Conservation (phyloP, 202 grass and related monocot species). For the Zizania palustris region DNA sequence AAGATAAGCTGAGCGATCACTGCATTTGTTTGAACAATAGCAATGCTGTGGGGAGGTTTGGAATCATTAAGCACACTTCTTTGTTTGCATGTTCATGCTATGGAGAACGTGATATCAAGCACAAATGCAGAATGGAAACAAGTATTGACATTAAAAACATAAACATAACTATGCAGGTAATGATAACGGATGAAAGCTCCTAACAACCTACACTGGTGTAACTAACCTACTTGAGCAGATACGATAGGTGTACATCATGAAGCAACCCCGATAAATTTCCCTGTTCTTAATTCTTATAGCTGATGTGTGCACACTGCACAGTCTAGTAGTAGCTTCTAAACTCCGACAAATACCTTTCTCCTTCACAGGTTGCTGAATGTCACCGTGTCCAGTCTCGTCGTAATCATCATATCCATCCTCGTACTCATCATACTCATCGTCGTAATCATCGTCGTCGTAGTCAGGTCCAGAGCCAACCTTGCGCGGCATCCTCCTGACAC, state of each 20-base stretch:
- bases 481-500: conserved; percentile 72
- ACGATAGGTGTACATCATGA: not conserved
- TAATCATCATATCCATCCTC: conserved; percentile 62
- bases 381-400: not conserved
- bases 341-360: conserved; percentile 49
- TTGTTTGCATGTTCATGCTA: not conserved
- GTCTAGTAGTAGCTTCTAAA: conserved; percentile 24
- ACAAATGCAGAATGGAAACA: conserved; percentile 1
- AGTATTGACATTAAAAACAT: not conserved
- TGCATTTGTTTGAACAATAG: conserved; percentile 3
- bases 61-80: not conserved
- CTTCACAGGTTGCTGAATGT: conserved; percentile 32
- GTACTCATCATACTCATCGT: conserved; percentile 59
- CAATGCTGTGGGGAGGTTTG: not conserved
- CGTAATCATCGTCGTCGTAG: conserved; percentile 63
- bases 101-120: not conserved
- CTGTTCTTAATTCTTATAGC: not conserved
- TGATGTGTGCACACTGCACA: conserved; percentile 5
- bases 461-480: conserved; percentile 67
- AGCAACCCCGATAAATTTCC: not conserved
- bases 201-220: conserved; percentile 4
- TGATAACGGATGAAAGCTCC: not conserved
- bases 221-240: not conserved
- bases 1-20: not conserved
- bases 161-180: not conserved